Percentiles rank a stretch among this genome's conserved stretches.
Evolutionary conservation across 176 grass and related monocot genomes (phyloP).

Genomic region (Poa pratensis): DNA sequence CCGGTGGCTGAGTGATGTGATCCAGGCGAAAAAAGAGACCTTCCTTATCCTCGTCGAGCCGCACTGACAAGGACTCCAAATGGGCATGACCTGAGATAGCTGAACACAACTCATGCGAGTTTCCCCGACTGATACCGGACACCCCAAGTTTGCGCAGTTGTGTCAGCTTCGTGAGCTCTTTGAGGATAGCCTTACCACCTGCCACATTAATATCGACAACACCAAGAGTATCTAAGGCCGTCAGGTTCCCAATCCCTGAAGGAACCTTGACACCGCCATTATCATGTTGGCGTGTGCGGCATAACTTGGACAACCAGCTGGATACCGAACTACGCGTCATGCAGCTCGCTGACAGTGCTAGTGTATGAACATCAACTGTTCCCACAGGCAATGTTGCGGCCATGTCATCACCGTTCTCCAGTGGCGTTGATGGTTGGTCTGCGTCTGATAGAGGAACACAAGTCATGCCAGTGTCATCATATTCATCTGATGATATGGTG

Average conservation of each 20-base stretch:
- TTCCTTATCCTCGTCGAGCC: background rate
- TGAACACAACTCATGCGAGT: background rate
- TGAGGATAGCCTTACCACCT: background rate
- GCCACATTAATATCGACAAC: background rate
- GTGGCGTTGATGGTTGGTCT: background rate
- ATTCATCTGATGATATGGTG: background rate
- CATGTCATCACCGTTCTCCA: background rate
- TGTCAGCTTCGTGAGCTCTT: background rate
- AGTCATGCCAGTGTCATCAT: background rate
- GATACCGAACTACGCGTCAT: background rate
- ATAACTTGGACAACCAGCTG: background rate
- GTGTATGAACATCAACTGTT: background rate
- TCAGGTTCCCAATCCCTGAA: background rate
- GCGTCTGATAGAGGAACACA: background rate
- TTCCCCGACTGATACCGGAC: background rate
- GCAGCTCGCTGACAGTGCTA: background rate
- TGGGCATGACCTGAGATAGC: background rate
- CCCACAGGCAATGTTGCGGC: accelerated
- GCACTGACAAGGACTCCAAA: background rate
- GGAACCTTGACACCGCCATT: background rate
- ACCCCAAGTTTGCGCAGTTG: background rate
- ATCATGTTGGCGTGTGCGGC: background rate
- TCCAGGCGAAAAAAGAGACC: background rate
- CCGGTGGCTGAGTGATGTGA: background rate
- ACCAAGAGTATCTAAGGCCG: background rate